phyloP scores from a whole-genome alignment of 2,329 filamentous ascomycete genomes.

The Dactylellina parvicollis region DNA sequence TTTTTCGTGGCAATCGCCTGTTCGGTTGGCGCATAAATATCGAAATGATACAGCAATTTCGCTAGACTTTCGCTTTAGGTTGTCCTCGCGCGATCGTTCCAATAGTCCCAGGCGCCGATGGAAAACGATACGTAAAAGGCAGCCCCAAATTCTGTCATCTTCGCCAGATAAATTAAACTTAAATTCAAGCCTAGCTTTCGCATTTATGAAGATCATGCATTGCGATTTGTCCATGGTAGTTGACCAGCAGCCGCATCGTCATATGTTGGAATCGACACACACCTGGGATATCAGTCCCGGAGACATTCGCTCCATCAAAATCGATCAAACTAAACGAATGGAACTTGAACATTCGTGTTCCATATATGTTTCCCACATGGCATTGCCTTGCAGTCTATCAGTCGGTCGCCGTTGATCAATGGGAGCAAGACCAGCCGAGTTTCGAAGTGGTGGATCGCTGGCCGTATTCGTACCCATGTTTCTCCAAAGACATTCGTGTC shows the following conservation, averaged over 20 bases:
- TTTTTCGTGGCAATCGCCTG: conserved; percentile 12
- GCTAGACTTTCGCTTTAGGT: conserved; percentile 25
- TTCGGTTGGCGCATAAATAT: conserved; percentile 33
- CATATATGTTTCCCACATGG: conserved; percentile 31
- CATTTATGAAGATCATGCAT: not conserved
- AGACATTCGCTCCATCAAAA: not conserved
- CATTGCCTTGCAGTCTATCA: conserved; percentile 5
- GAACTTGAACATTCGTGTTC: not conserved
- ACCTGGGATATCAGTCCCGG: too few species aligned
- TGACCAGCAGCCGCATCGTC: conserved; percentile 1
- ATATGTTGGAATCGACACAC: not conserved
- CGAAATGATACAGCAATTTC: conserved; percentile 23
- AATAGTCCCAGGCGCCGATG: conserved; percentile 14
- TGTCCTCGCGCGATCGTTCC: conserved; percentile 8
- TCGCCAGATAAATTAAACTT: conserved; percentile 20
- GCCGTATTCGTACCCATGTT: conserved; percentile 1
- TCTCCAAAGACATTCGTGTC: conserved; percentile 43
- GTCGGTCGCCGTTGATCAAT: not conserved
- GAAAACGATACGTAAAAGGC: conserved; percentile 5
- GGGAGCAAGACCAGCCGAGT: conserved; percentile 13
- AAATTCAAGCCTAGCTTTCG: not conserved
- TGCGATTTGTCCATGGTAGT: not conserved
- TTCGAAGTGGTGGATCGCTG: conserved; percentile 23
- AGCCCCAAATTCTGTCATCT: conserved; percentile 6
- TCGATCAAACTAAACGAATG: not conserved